A percentile compares a stretch with the other conserved stretches of the same genome.
Conservation (phyloP, 345 rosid genomes). For the Litchi chinensis region DNA sequence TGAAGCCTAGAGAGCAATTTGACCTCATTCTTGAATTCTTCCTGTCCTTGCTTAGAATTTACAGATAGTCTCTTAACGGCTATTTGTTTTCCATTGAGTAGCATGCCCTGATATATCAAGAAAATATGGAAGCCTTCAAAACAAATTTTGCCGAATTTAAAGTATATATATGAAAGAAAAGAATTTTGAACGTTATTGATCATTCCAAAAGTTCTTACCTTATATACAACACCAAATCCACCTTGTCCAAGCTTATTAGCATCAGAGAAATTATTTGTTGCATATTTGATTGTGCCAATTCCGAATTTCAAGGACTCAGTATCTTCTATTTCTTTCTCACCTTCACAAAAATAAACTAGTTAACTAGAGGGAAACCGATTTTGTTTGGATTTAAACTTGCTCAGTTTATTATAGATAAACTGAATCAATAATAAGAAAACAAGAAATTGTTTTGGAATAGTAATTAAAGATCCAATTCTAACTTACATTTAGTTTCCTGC, state of each 20-base stretch:
- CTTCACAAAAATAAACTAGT: not conserved
- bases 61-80: constrained; percentile 41
- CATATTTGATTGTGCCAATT: constrained; percentile 27
- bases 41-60: constrained; percentile 31
- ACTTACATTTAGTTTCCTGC: not conserved
- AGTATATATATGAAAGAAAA: too few species aligned
- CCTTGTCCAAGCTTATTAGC: constrained; percentile 40
- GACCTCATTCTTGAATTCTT: constrained; percentile 45
- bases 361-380: not conserved
- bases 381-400: not conserved
- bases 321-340: not conserved
- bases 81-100: constrained; percentile 27
- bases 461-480: not conserved
- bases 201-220: constrained; percentile 25
- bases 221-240: constrained; percentile 51
- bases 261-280: constrained; percentile 39
- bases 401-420: not conserved
- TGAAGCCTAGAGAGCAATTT: constrained; percentile 38
- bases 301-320: constrained; percentile 15
- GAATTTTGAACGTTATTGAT: not conserved
- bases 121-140: not conserved
- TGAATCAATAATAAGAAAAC: not conserved
- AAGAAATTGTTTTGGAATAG: not conserved
- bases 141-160: not conserved
- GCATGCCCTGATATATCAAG: constrained; percentile 28